Base-by-base conservation (phyloP, 805 yeast species). In the Osmozyma mogii region DNA sequence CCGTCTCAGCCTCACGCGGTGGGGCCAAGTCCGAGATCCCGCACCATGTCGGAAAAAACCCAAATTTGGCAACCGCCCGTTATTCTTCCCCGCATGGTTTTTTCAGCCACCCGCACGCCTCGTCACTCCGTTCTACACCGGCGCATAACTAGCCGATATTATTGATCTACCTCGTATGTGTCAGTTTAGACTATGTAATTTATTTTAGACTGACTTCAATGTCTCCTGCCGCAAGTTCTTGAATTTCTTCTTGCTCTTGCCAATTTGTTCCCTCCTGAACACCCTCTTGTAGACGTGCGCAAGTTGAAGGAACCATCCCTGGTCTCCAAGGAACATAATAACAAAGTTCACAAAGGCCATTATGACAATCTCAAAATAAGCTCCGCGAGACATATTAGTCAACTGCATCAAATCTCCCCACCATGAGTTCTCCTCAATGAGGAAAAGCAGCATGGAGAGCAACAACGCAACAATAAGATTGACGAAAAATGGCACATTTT, bases 351-450 rank as follows among this genome's bases (percentile, higher is more conserved):
- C 25, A 0, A 54, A 33, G 0, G 77, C 72, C 20, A 66, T 44
- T 0, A 59, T 22, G 9, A 73, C 23, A n/a, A 85, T 63, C n/a
- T 65, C 44, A 12, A 57, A 24, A 42, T 77, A 78, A 50, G 79
- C 75, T 5, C 50, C 38, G 2, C 34, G 26, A 0, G 83, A 61
- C 18, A 81, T 63, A 33, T 65, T 54, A 0, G 95, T 82, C 43
- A 92, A 58, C 46, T 87, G 92, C 74, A 92, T 78, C 37, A 84
- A 56, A 3, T 63, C 51, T 1, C 89, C 95, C 37, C 79, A 49
- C 50, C 64, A 52, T 1, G 78, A 61, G 9, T 65, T 61, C 3
- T 73, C 67, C 28, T 68, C 57, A 4, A 77, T 56, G 15, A 52
- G 42, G 74, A 88, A 78, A 40, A 85, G 56, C 3, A 52, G 30